phyloP scores from a whole-genome alignment of 148 eudicot genomes.

The Pouteria glomerata region DNA sequence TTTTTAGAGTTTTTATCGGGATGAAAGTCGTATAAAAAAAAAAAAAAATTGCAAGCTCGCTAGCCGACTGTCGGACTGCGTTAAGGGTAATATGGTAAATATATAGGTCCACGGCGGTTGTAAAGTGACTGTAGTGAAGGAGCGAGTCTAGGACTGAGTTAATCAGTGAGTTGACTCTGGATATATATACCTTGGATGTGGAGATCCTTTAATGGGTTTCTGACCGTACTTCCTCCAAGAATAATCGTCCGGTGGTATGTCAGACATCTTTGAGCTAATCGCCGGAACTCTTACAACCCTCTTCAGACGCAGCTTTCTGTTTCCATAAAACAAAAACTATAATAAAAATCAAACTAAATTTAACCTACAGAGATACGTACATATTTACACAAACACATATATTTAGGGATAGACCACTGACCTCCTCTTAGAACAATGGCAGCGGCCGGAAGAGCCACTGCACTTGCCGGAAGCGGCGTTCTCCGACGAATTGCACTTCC shows the following conservation, averaged over 20 bases:
- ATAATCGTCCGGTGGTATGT: constrained; percentile 93
- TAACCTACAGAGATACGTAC: background rate
- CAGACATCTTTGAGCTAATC: constrained; percentile 81
- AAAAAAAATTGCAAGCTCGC: too few species aligned
- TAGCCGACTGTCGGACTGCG: too few species aligned
- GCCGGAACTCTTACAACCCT: constrained; percentile 80
- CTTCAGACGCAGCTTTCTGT: constrained; percentile 71
- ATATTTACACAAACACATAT: background rate
- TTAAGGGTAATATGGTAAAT: too few species aligned
- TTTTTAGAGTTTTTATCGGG: too few species aligned
- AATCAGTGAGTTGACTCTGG: background rate
- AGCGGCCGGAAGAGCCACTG: constrained; percentile 66
- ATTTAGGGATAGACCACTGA: background rate
- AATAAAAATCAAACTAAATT: background rate
- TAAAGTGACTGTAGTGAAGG: too few species aligned
- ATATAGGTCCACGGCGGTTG: too few species aligned
- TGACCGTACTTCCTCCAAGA: constrained; percentile 99
- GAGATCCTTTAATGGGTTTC: constrained; percentile 96
- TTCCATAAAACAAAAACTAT: background rate
- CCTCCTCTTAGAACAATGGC: constrained; percentile 90
- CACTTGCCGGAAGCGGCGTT: constrained; percentile 64
- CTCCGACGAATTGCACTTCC: constrained; percentile 72
- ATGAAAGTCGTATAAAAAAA: too few species aligned
- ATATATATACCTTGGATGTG: constrained; percentile 78
- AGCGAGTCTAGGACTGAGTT: background rate